Conservation (phyloP, 2,329 filamentous ascomycete species). For the Venturia asperata region DNA sequence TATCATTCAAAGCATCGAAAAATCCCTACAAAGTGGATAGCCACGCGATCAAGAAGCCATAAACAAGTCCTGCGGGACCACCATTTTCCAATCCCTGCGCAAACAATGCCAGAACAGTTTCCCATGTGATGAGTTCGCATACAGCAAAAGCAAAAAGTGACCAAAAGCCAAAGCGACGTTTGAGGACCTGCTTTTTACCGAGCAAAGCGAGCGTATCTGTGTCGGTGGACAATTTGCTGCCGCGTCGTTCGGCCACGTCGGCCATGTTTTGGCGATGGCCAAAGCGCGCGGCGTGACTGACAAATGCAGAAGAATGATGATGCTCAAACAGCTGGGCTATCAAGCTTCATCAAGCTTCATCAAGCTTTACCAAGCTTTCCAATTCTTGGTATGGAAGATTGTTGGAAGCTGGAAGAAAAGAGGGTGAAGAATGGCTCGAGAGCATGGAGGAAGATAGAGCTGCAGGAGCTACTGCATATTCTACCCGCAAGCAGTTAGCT, state of each 20-base stretch:
- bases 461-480: background rate
- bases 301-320: too few species aligned
- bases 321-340: too few species aligned
- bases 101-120: conserved; percentile 40
- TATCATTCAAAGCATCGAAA: background rate
- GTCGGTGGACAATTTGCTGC: conserved; percentile 17
- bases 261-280: background rate
- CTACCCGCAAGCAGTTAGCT: background rate
- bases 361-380: background rate
- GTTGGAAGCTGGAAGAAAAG: background rate
- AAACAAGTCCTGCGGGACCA: conserved; percentile 44
- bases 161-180: conserved; percentile 21
- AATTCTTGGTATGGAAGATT: background rate
- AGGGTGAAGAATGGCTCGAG: background rate
- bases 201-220: conserved; percentile 19
- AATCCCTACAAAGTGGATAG: conserved; percentile 36
- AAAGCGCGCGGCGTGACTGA: background rate
- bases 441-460: too few species aligned
- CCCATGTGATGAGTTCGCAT: conserved; percentile 23
- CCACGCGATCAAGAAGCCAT: conserved; percentile 48
- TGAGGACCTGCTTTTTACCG: conserved; percentile 21
- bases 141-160: conserved; percentile 21
- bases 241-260: background rate
- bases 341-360: too few species aligned
- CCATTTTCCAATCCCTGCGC: conserved; percentile 36